phyloP scores from a whole-genome alignment of 768 basidiomycete genomes.

The Xerocomellus dryophilus region DNA sequence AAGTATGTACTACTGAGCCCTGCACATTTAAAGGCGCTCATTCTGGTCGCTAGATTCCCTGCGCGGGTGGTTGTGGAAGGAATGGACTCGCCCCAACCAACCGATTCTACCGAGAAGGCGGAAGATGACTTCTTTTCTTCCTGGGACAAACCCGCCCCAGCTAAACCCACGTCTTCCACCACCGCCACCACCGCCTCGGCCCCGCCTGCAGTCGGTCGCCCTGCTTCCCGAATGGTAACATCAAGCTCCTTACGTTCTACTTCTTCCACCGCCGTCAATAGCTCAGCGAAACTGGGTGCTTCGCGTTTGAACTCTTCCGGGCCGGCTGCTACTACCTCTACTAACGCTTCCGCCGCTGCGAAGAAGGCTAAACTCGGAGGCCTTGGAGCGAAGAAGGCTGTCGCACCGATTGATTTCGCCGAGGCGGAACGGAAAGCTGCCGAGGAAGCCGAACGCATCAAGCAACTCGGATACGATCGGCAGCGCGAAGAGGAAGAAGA shows the following conservation, averaged over 20 bases:
- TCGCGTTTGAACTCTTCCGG: conserved; percentile 44
- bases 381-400: conserved; percentile 86
- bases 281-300: conserved; percentile 39
- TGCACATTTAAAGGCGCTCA: background rate
- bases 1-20: conserved; percentile 45
- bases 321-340: conserved; percentile 27
- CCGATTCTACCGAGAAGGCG: conserved; percentile 42
- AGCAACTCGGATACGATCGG: conserved; percentile 88
- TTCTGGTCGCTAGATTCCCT: conserved; percentile 55
- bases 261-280: conserved; percentile 29
- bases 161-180: conserved; percentile 51
- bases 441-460: conserved; percentile 90
- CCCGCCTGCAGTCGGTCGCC: conserved; percentile 59
- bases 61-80: conserved; percentile 81
- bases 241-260: conserved; percentile 59
- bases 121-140: conserved; percentile 97
- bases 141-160: conserved; percentile 82
- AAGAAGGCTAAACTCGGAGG: conserved; percentile 72
- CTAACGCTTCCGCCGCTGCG: conserved; percentile 34
- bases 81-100: conserved; percentile 44
- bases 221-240: conserved; percentile 59
- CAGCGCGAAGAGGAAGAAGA: conserved; percentile 82
- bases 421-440: conserved; percentile 87
- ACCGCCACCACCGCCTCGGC: conserved; percentile 49
- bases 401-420: conserved; percentile 82